Evolutionary conservation across 2,329 filamentous ascomycete genomes (phyloP).

Genomic region (Ceratocystis alfenasii): DNA sequence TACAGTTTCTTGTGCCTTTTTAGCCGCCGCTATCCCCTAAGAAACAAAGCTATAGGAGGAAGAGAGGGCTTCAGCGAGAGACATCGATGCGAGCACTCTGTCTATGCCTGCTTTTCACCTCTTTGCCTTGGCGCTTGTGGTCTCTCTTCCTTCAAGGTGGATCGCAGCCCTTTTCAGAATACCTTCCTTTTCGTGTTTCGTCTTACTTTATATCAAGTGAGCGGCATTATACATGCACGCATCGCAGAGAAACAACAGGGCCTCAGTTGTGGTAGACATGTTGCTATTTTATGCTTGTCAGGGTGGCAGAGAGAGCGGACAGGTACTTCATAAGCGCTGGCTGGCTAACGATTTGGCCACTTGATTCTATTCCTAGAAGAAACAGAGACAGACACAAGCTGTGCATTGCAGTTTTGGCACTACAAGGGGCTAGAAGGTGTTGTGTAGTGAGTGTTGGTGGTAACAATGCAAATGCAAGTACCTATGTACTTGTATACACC

Average conservation of each 20-base stretch:
- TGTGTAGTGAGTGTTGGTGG: background rate
- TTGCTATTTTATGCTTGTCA: background rate
- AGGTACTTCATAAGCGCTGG: background rate
- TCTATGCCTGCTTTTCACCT: background rate
- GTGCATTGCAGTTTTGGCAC: background rate
- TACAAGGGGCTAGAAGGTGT: background rate
- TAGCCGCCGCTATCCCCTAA: background rate
- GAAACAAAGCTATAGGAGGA: background rate
- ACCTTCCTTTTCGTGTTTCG: background rate
- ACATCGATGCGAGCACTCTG: too few species aligned
- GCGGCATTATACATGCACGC: background rate
- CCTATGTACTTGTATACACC: background rate
- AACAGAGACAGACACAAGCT: background rate
- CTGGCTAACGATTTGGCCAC: background rate
- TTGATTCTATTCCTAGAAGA: background rate
- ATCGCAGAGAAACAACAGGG: background rate
- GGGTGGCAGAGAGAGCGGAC: background rate
- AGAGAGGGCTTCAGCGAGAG: background rate
- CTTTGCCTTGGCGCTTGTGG: background rate
- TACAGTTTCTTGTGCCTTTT: background rate
- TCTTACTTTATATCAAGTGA: constrained; percentile 2
- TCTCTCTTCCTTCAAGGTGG: background rate
- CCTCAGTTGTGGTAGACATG: too few species aligned
- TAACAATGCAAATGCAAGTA: background rate
- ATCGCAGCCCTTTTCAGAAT: background rate